Percentiles rank a stretch among this genome's conserved stretches.
These are phyloP conservation scores for Candida dendrica DNA, from an alignment of 805 yeast species.

Conservation along the genomic window DNA sequence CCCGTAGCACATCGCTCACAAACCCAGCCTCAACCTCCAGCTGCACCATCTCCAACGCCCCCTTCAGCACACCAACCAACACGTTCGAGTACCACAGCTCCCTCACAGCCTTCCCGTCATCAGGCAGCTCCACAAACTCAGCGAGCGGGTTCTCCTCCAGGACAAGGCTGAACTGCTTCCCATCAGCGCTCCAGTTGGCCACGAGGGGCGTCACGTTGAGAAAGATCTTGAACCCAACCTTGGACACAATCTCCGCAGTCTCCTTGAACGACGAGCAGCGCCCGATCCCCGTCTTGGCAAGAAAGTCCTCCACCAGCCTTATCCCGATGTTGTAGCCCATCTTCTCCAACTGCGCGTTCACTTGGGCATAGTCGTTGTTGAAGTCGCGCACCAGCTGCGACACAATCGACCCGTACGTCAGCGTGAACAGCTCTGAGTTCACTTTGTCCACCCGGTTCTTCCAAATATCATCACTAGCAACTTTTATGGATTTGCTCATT, in stretches of 20 bases:
- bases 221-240: conserved; percentile 86
- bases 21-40: conserved; percentile 80
- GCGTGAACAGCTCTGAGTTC: conserved; percentile 87
- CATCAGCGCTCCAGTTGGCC: conserved; percentile 70
- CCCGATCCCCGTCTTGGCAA: conserved; percentile 80
- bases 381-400: conserved; percentile 84
- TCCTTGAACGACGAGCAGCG: conserved; percentile 76
- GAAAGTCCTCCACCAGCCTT: conserved; percentile 84
- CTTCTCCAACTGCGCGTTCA: conserved; percentile 74
- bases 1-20: conserved; percentile 73
- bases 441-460: conserved; percentile 80
- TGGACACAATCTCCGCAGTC: conserved; percentile 80
- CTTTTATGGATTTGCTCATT: conserved; percentile 35
- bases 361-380: conserved; percentile 65
- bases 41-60: conserved; percentile 94
- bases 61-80: conserved; percentile 81
- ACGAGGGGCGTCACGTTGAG: conserved; percentile 73
- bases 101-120: conserved; percentile 57
- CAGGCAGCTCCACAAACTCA: conserved; percentile 92
- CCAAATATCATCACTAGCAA: conserved; percentile 86
- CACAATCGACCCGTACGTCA: conserved; percentile 92
- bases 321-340: conserved; percentile 97
- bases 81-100: conserved; percentile 92
- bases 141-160: conserved; percentile 84
- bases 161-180: conserved; percentile 64